Base-by-base conservation (phyloP, 2,329 filamentous ascomycete species). In the Colletotrichum eleusines region DNA sequence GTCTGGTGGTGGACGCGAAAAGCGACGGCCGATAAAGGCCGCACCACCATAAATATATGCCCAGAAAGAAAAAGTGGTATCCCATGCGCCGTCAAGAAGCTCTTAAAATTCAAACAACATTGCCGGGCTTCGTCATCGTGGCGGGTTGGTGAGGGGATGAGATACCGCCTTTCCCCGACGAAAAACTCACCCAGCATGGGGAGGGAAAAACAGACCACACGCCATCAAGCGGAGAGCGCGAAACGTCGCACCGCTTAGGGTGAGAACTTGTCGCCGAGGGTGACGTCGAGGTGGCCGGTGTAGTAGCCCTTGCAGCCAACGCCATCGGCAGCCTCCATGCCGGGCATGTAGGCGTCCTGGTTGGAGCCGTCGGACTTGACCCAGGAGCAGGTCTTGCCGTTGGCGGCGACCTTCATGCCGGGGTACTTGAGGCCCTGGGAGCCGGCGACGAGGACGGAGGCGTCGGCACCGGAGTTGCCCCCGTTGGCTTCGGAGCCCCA, bases 381-480 rank as follows among this genome's bases (percentile, higher is more conserved):
- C 77, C 74, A 79, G 46, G 83, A 84, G 81, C 84, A 87, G 72
- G 78, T 79, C 72, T 81, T 76, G 65, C 78, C 77, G 72, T 76
- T 76, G 68, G 79, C 80, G 72, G 79, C 80, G 73, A 86, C 80
- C 35, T 75, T 75, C 71, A 84, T 77, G 73, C 78, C 80, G 69
- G 68, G 79, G 62, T 82, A 80, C 23, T 67, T 5, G 18, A 79
- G 73, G 66, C 73, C 71, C 63, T 74, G 72, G 35, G 75, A 71
- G 74, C 81, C 79, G 38, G 85, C 78, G 51, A 86, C 84, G 12
- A 88, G 81, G 69, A 81, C 82, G 5, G 85, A 87, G 72, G 83
- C 85, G 67, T 88, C 86, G 69, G 82, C 84, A 50, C 86, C 86
- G 3, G 83, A 86, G 83, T 83, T 86, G 66, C 76, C 79, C n/a